A percentile compares a stretch with the other conserved stretches of the same genome.
phyloP scores from a whole-genome alignment of 192 early-diverging fungal species.

The Entrophospora sp. region DNA sequence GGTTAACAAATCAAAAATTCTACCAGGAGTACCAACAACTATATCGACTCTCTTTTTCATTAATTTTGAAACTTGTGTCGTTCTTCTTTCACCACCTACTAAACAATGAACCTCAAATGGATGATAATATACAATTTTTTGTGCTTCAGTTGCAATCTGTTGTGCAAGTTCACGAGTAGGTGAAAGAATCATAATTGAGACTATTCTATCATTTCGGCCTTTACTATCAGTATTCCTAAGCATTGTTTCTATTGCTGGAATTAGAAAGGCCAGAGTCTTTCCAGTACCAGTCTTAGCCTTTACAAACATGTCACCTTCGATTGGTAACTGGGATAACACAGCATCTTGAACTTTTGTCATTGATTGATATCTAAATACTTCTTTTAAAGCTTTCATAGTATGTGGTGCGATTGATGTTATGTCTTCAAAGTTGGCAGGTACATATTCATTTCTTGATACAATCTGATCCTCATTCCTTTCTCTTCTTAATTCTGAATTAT shows the following conservation, averaged over 20 bases:
- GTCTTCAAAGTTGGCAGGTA: constrained; percentile 45
- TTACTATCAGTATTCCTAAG: constrained; percentile 37
- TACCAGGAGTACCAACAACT: constrained; percentile 93
- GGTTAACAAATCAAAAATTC: constrained; percentile 67
- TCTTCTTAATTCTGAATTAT: background rate
- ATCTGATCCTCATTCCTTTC: background rate
- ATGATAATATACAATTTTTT: constrained; percentile 49
- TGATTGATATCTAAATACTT: constrained; percentile 60
- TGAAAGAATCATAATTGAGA: constrained; percentile 69
- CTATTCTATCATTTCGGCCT: constrained; percentile 34
- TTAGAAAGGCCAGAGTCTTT: constrained; percentile 92
- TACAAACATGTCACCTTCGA: constrained; percentile 76
- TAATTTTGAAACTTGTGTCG: constrained; percentile 43
- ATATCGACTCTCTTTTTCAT: constrained; percentile 59
- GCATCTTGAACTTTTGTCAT: constrained; percentile 82
- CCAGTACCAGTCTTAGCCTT: constrained; percentile 97
- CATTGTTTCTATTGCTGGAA: constrained; percentile 75
- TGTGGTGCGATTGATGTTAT: constrained; percentile 35
- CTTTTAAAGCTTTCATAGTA: constrained; percentile 49
- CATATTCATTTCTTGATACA: constrained; percentile 24
- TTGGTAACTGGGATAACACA: constrained; percentile 65
- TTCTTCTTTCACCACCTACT: constrained; percentile 67
- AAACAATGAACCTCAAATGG: constrained; percentile 58
- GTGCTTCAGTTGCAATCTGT: constrained; percentile 73
- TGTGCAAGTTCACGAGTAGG: constrained; percentile 89